Base-by-base conservation (phyloP, 1,284 basidiomycete species). In the Rhodotorula sp. region DNA sequence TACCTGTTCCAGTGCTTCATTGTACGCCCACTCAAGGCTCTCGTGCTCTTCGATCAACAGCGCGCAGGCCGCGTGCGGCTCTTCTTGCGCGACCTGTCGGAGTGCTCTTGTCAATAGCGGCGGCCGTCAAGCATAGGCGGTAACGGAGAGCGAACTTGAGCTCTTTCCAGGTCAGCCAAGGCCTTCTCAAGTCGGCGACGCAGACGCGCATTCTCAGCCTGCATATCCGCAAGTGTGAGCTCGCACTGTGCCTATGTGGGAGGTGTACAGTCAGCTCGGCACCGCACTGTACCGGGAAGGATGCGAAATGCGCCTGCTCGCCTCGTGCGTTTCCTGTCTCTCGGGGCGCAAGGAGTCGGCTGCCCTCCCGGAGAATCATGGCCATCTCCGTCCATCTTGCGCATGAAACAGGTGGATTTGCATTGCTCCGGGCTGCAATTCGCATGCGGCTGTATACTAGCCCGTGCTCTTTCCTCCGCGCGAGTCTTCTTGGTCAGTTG, bases 11-110 rank as follows among this genome's bases (percentile, higher is more conserved):
- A 68, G 20, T 1, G 66, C 62, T 6, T 60, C 58, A 1, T 71
- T 59, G 43, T 71, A 71, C 3, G 70, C 58, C 2, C 16, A 12
- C 31, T 68, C 70, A 5, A 71, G 70, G 29, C 62, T 58, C 21
- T 68, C 51, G 51, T 70, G 69, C 34, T 65, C 69, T 7, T 52
- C 61, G 3, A 70, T 51, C 2, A 70, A 31, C 16, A 64, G 49
- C 57, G 47, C 47, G 16, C 65, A 65, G 4, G 65, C 64, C 6
- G 56, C 47, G 8, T 66, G 52, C 43, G 67, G 69, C 31, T 57
- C 58, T 18, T 51, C 23, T 26, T 58, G 61, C 21, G 26, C 56
- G 12, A 18, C 5, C 67, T 68, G 26, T 7, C 7, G 3, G 18
- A 10, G 18, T 12, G 14, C 16, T 10, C 7, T 4, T 5, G 39